A percentile compares a stretch with the other conserved stretches of the same genome.
Evolutionary conservation across 2,329 filamentous ascomycete genomes (phyloP).

Genomic region (Verticillium zaregamsianum): DNA sequence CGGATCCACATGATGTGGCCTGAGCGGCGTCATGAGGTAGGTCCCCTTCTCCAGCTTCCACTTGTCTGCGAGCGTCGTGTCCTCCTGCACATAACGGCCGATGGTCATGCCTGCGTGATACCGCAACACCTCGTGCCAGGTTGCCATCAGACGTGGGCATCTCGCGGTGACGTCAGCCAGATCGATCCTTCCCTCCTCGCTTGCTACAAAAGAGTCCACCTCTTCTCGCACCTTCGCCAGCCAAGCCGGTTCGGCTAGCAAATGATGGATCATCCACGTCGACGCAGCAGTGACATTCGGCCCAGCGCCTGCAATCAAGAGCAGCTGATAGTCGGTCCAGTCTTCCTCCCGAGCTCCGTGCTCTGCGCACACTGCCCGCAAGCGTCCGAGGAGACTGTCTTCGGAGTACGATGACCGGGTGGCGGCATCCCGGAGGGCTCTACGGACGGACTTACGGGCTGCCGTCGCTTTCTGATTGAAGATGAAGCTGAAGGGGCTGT

Average conservation of each 20-base stretch:
- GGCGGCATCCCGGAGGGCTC: background rate
- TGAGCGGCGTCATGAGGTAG: slow-evolving; percentile 6
- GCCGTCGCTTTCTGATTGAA: background rate
- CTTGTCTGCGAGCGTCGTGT: slow-evolving; percentile 2
- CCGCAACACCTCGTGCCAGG: slow-evolving; percentile 7
- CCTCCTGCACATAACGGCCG: slow-evolving; percentile 7
- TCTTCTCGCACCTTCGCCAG: slow-evolving; percentile 1
- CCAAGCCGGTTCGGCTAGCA: background rate
- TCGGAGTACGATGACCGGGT: background rate
- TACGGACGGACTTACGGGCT: background rate
- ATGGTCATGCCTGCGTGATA: slow-evolving; percentile 5
- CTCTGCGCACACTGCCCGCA: background rate
- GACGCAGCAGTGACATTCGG: slow-evolving; percentile 8
- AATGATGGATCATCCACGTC: slow-evolving; percentile 9
- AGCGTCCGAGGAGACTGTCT: background rate
- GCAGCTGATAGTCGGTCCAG: slow-evolving; percentile 11
- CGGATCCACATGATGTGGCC: slow-evolving; percentile 5
- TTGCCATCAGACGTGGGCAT: slow-evolving; percentile 2
- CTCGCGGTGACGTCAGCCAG: background rate
- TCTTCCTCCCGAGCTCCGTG: slow-evolving; percentile 6
- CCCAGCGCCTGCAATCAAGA: slow-evolving; percentile 7
- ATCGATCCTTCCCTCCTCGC: background rate
- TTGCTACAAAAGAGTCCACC: background rate
- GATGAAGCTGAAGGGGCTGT: background rate
- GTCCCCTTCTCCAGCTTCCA: slow-evolving; percentile 6